Base-by-base conservation (phyloP, 108 stramenopile species). In the Cyclotella kingstonii region DNA sequence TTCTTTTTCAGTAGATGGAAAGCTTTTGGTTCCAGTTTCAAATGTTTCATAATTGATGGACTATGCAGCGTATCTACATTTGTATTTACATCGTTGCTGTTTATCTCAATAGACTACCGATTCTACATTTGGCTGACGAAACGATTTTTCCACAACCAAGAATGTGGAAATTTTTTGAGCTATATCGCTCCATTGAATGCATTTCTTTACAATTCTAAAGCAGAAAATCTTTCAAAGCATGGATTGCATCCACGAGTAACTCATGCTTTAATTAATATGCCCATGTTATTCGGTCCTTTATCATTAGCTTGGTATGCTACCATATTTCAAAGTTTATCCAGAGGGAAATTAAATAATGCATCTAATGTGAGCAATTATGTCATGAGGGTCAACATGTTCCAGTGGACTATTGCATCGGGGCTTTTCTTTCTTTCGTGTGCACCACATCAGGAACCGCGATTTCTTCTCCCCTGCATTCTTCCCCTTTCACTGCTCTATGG, bases 361-460 rank as follows among this genome's bases (percentile, higher is more conserved):
- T 38, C n/a, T 9, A 4, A 52, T 19, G 22, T 34, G 22, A 17
- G 56, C 0, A 34, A 50, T 35, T 15, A 18, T 27, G 31, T 45
- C 3, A 2, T 65, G 12, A 12, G 38, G 33, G 33, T 25, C 12
- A 51, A 34, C 11, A 55, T 40, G 17, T 82, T 66, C 57, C 50
- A 45, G 34, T 70, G 50, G 56, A 66, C 54, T 4, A 57, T 90
- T 26, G 5, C 81, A 8, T 65, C 54, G 35, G 84, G 84, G 18
- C 62, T 90, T 3, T 43, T 70, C 18, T 54, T 82, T 2, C 63
- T 90, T 7, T 90, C 89, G 2, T 68, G 67, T 58, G 86, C 89
- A 10, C 89, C 89, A 5, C 89, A 90, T 52, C 89, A 90, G 73
- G 89, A 90, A 69, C 89, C 89, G 11, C 77, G 89, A 59, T 90